Percentiles rank a stretch among this genome's conserved stretches.
These are phyloP conservation scores for Lecanicillium sp. DNA, from an alignment of 2,329 filamentous ascomycete species.

Conservation along the genomic window DNA sequence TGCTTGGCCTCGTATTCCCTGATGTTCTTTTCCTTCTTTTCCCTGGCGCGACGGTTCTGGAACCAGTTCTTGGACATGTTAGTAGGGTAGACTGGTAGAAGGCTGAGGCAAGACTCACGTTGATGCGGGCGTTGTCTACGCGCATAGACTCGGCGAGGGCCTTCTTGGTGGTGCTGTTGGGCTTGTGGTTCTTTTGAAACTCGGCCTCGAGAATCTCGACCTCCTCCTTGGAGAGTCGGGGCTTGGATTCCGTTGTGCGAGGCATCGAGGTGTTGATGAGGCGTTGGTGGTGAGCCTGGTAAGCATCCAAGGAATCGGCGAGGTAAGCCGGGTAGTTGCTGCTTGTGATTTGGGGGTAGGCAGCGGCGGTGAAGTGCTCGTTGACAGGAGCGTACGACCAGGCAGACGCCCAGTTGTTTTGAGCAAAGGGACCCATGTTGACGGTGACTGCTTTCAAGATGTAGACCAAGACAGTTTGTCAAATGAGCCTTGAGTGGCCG, in stretches of 20 bases:
- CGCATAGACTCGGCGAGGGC: constrained; percentile 55
- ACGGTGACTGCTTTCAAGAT: not conserved
- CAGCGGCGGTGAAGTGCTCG: constrained; percentile 26
- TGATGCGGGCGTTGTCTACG: constrained; percentile 58
- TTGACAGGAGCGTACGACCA: constrained; percentile 28
- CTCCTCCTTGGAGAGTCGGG: constrained; percentile 52
- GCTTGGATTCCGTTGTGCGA: constrained; percentile 43
- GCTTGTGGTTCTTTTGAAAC: constrained; percentile 60
- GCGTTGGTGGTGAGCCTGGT: constrained; percentile 31
- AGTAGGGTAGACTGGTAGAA: constrained; percentile 17
- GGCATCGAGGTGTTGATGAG: constrained; percentile 34
- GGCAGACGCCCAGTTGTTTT: constrained; percentile 29
- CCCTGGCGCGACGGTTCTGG: constrained; percentile 59
- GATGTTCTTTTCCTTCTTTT: constrained; percentile 57
- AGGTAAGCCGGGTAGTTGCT: constrained; percentile 31
- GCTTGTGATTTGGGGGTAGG: constrained; percentile 27
- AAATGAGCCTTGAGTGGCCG: too few species aligned
- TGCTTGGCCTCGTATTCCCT: constrained; percentile 35
- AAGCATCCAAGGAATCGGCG: constrained; percentile 33
- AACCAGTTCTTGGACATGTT: constrained; percentile 57
- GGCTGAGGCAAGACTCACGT: constrained; percentile 39
- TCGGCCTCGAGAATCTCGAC: constrained; percentile 54
- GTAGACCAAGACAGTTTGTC: too few species aligned
- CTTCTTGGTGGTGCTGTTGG: constrained; percentile 56
- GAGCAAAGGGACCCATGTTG: constrained; percentile 30